Conservation (phyloP, 1,284 basidiomycete species). For the Rhizoctonia solani region DNA sequence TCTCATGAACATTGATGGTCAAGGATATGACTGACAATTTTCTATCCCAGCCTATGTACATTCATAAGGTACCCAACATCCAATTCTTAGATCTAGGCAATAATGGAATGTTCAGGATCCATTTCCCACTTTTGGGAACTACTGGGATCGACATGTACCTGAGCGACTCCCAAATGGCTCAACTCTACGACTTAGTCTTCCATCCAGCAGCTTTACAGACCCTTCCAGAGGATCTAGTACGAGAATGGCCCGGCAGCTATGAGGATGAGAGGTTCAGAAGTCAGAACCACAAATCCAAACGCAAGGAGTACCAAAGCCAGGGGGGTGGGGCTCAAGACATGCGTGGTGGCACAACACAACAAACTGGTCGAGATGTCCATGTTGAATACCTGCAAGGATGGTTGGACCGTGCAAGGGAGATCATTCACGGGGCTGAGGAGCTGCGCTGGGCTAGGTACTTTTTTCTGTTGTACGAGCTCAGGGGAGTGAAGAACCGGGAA, state of each 20-base stretch:
- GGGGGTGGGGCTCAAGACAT: neutral
- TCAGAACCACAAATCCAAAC: neutral
- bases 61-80: slow-evolving; percentile 8
- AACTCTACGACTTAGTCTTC: neutral
- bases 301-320: too few relatives aligned
- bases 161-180: neutral
- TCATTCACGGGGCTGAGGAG: neutral
- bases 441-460: slow-evolving; percentile 16
- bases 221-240: neutral
- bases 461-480: slow-evolving; percentile 13
- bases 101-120: neutral
- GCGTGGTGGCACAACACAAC: slow-evolving; percentile 1
- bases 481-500: slow-evolving; percentile 2
- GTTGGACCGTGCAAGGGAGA: neutral
- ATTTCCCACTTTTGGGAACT: neutral
- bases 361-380: slow-evolving; percentile 5
- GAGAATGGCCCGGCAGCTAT: neutral
- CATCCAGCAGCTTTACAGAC: neutral
- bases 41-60: neutral
- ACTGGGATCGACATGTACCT: neutral
- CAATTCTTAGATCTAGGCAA: slow-evolving; percentile 1
- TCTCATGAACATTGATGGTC: too few relatives aligned
- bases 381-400: neutral
- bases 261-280: neutral
- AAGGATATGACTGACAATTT: neutral